Evolutionary conservation across 2,329 filamentous ascomycete genomes (phyloP), one percentile per base, ranked within the genome.

Genomic region (Hymenoscyphus occultus): DNA sequence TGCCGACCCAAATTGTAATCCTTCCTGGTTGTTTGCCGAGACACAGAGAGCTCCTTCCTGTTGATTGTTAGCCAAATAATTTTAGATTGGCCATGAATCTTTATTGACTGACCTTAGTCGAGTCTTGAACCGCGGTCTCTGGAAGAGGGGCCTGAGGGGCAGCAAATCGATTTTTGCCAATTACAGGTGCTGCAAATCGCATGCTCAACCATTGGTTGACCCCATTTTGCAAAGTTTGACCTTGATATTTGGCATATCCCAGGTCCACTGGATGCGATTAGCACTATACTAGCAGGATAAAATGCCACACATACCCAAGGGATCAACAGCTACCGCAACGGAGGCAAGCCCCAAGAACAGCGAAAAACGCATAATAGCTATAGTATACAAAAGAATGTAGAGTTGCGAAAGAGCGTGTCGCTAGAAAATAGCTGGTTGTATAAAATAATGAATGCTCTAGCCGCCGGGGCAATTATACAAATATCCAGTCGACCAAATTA

Each of bases 161-260:
- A 51, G 81, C 80, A 73, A 92, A 93, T 10, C 91, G 83, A 65
- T 90, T 74, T 3, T 82, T 70, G 2, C 86, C 88, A 4, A 89
- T 66, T 0, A 90, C 90, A 6, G 90, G 81, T 4, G 65, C 64
- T 1, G 90, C 90, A 77, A 86, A 94, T 39, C 89, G 84, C 68
- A 94, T 85, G 1, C 90, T 90, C 12, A 91, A 81, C 88, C 89
- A 93, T 76, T 89, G 82, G 1, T 83, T 85, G 59, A 91, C 79
- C 1, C 86, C 88, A 69, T 84, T 83, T 0, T 76, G 69, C 1
- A 83, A 78, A 0, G 79, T 73, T 9, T 79, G 76, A 13, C 90
- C 90, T 62, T 80, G 76, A 72, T 92, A 92, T 35, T 80, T 83
- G 48, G 86, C 83, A 73, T 92, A 92, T 3, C 80, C 81, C 22